Evolutionary conservation across 352 stramenopile genomes (phyloP), one percentile per base, ranked within the genome.

Genomic region (Phytopythium kandeliae): DNA sequence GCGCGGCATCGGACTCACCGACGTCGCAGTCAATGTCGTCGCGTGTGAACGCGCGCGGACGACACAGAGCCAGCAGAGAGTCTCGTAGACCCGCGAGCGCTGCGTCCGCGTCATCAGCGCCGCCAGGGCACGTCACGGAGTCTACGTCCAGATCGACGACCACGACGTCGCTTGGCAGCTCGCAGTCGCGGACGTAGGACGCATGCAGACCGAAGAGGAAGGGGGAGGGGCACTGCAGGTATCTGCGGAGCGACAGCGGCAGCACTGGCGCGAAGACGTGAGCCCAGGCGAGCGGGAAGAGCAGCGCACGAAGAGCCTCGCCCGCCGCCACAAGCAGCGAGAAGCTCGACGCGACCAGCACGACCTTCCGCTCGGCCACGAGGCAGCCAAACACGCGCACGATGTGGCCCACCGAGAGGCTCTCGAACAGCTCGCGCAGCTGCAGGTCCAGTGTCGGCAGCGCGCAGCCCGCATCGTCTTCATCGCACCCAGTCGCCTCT

Each of bases 221-320:
- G 9, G 78, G 78, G 3, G 78, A 89, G 37, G 81, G 81, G 53
- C 78, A 92, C 41, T 89, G 77, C 4, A 92, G 55, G 41, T 72
- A 89, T 3, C 65, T 77, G 57, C 83, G 73, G 38, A 92, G 70
- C 2, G 60, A 52, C 13, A 79, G 42, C 1, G 84, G 81, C 1
- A 94, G 51, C 19, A 94, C 63, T 0, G 79, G 84, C 0, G 80
- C 79, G 54, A 87, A 95, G 21, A 91, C 60, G 60, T 93, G 85
- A 56, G 74, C 81, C 85, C 85, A 95, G 0, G 65, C 44, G 1
- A 96, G 64, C 12, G 85, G 85, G 35, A 61, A 48, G 16, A 92
- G 55, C 16, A 94, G 48, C 0, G 59, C 16, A 21, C 68, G 63
- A 4, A 92, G 48, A 1, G 78, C 56, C 35, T 91, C 79, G 13